Base-by-base conservation (phyloP, 495 filamentous ascomycete species). In the Aspergillus avenaceus region DNA sequence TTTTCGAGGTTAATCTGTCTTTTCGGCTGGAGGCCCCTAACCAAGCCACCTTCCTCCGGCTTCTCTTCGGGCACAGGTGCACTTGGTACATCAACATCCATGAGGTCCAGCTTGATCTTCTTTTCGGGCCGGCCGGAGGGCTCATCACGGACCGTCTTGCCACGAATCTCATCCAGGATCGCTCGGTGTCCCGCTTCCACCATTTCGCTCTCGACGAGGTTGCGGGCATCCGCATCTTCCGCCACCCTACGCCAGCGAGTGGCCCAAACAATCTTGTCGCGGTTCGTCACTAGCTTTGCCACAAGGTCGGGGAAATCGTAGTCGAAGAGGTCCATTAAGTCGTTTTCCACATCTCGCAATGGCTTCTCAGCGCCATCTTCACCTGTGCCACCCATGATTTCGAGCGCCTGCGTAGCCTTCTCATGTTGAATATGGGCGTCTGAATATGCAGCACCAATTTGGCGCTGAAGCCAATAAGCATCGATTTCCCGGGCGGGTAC, bases 301-400 rank as follows among this genome's bases (percentile, higher is more conserved):
- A 97, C 93, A 36, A 96, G 79, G 38, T 97, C 91, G 45, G 93
- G 88, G 61, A 96, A 86, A 60, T 97, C 93, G 58, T 95, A 99
- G 58, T 97, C 91, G 53, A 99, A 96, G 0, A 97, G 81, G 59
- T 97, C 95, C 85, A 97, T 97, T 43, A 99, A 73, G 45, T 97
- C 95, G 62, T 99, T 99, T 63, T 99, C 93, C 53, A 96, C 90
- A 54, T 99, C 92, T 54, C 91, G 84, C 18, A 96, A 71, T 9
- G 86, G 78, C 58, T 84, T 88, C 55, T 91, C 88, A 47, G 90
- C 84, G 9, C 84, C 86, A 55, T 95, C 86, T 26, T 95, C 91
- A 1, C 83, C 75, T 23, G 81, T 74, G 4, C 84, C 88, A 25
- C 83, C 83, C 16, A 99, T 75, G 32, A 93, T 91, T 25, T 87